Evolutionary conservation across 2,329 filamentous ascomycete genomes (phyloP), one percentile per base, ranked within the genome.

Genomic region (Neonectria hederae): DNA sequence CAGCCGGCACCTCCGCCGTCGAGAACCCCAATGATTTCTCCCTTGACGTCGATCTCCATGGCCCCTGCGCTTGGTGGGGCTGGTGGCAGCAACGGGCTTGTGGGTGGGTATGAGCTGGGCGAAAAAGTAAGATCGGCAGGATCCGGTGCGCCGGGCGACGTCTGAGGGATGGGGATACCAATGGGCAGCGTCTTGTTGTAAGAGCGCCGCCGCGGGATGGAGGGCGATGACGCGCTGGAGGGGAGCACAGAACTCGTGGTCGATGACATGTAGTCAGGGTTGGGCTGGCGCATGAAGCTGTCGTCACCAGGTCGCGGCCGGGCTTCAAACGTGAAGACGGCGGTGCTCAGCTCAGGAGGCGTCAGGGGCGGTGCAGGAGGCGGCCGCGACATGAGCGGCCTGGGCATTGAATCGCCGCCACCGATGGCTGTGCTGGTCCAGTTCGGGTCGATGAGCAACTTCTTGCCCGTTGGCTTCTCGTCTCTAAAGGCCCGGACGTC

Each of bases 41-140:
- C 85, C 51, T 83, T 79, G 5, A 85, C 77, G 54, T 81, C 78
- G 38, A 83, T 78, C 60, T 81, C 79, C 32, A 66, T 64, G 51
- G 68, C 65, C 59, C 68, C 71, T 59, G 64, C 69, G 35, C 69
- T 75, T 42, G 68, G 78, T 46, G 84, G 83, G 52, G 84, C 82
- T 8, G 83, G 82, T 13, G 84, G 84, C 49, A 86, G 76, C 49
- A 82, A 76, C 11, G 81, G 82, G 35, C 79, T 83, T 4, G 80
- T 79, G 2, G 84, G 80, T 21, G 84, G 83, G 65, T 83, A 86
- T 45, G 85, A 86, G 52, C 81, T 83, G 10, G 84, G 80, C 13
- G 80, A 80, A 66, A 83, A 82, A 19, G 76, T 65, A 22, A 74
- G 69, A 54, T 76, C 72, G 56, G 72, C 69, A 60, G 72, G 51